A percentile compares a stretch with the other conserved stretches of the same genome.
These are phyloP conservation scores for Botrytis medusae DNA, from an alignment of 2,329 filamentous ascomycete genomes.

Conservation along the genomic window DNA sequence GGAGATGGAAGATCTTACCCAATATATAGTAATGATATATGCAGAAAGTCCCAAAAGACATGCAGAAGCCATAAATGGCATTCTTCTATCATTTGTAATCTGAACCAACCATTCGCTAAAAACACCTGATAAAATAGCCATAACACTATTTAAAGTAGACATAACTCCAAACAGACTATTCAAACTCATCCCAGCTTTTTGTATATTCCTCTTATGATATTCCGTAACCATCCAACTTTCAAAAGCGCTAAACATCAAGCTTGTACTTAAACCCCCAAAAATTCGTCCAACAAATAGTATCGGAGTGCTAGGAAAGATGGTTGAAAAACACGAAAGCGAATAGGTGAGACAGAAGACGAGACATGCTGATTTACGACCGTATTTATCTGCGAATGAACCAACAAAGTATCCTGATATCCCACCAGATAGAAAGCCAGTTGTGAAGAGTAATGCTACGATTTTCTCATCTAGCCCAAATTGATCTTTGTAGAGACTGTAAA, in stretches of 20 bases:
- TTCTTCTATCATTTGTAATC: constrained; percentile 48
- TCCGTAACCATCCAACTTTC: constrained; percentile 63
- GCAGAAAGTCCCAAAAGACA: constrained; percentile 46
- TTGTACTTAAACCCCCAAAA: constrained; percentile 55
- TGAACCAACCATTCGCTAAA: constrained; percentile 53
- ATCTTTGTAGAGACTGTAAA: constrained; percentile 40
- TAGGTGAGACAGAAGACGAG: constrained; percentile 56
- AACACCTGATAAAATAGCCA: constrained; percentile 55
- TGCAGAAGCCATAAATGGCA: constrained; percentile 53
- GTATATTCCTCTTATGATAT: constrained; percentile 49
- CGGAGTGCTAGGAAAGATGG: constrained; percentile 46
- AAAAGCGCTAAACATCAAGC: constrained; percentile 58
- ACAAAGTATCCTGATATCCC: constrained; percentile 39
- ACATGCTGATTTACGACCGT: constrained; percentile 50
- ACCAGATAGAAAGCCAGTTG: constrained; percentile 39
- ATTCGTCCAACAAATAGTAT: constrained; percentile 54
- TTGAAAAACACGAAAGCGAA: constrained; percentile 52
- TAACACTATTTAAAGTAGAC: constrained; percentile 54
- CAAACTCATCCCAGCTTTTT: constrained; percentile 46
- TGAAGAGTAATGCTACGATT: constrained; percentile 38
- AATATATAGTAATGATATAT: constrained; percentile 48
- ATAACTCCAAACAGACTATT: constrained; percentile 54
- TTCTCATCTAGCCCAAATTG: constrained; percentile 37
- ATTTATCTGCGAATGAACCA: constrained; percentile 38
- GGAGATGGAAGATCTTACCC: constrained; percentile 43